Base-by-base conservation (phyloP, 495 filamentous ascomycete species). In the Parachaetomium inaequale region DNA sequence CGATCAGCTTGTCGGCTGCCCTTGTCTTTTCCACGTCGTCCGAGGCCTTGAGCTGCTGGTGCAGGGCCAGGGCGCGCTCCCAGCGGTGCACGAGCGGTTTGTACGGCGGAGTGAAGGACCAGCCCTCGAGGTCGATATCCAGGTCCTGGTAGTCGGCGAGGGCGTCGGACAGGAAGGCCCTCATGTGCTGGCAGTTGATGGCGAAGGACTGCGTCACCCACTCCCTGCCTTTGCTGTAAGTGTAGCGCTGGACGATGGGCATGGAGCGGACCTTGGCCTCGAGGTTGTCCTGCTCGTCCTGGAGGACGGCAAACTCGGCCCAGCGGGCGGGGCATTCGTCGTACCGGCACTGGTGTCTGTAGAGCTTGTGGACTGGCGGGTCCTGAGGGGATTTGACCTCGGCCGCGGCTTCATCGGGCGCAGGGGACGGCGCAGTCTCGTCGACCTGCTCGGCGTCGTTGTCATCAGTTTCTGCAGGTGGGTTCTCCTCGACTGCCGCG, bases 61-160 rank as follows among this genome's bases (percentile, higher is more conserved):
- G 56, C 31, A 66, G 45, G 4, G 34, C 50, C 47, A 75, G 59
- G 38, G 88, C 72, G 3, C 71, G 64, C 0, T 79, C 68, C 85
- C 85, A 87, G 19, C 86, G 79, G 66, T 87, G 83, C 28, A 87
- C 79, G 12, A 88, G 72, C 6, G 85, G 80, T 59, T 76, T 72
- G 66, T 84, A 87, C 0, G 81, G 80, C 0, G 72, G 70, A 1
- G 31, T 62, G 65, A 87, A 85, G 17, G 82, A 80, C 46, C 85
- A 75, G 3, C 77, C 75, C 57, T 81, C 71, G n/a, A 84, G 61
- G 7, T 72, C 77, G 15, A 80, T 70, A 2, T 84, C 82, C 12
- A 87, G 71, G 15, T 81, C 79, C 15, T 81, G 83, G 63, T 87
- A 88, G 10, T 76, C 75, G 19, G 75, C 71, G 8, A 88, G 71